Conservation (phyloP, 495 filamentous ascomycete species). For the Penicillium cataractarum region DNA sequence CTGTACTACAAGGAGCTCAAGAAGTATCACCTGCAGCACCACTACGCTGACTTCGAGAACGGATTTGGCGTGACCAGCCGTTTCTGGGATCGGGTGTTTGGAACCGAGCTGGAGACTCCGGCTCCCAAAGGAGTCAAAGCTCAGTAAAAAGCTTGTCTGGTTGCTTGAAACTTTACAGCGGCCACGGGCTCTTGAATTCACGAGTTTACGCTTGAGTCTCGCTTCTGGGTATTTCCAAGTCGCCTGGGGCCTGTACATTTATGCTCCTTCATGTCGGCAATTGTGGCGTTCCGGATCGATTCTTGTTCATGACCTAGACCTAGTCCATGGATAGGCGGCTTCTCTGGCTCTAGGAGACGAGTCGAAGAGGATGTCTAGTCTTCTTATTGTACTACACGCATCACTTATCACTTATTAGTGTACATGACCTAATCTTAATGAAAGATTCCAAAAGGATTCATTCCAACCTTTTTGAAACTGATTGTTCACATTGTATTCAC, state of each 20-base stretch:
- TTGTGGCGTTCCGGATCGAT: slow-evolving; percentile 24
- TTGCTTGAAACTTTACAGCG: not conserved
- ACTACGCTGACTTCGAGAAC: slow-evolving; percentile 95
- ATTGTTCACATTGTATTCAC: not conserved
- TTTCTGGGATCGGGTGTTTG: slow-evolving; percentile 94
- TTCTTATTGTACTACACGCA: slow-evolving; percentile 11
- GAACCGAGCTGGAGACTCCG: slow-evolving; percentile 70
- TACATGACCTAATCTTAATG: slow-evolving; percentile 47
- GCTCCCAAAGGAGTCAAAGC: slow-evolving; percentile 57
- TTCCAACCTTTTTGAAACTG: not conserved
- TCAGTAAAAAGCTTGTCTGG: slow-evolving; percentile 41
- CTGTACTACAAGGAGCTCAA: slow-evolving; percentile 86
- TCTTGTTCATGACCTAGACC: slow-evolving; percentile 14
- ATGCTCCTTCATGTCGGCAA: slow-evolving; percentile 17
- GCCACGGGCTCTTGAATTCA: slow-evolving; percentile 24
- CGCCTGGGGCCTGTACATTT: slow-evolving; percentile 20
- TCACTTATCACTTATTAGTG: slow-evolving; percentile 37
- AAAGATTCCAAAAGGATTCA: slow-evolving; percentile 1
- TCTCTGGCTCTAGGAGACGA: not conserved
- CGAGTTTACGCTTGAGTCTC: slow-evolving; percentile 28
- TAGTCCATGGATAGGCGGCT: slow-evolving; percentile 28
- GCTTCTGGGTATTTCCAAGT: slow-evolving; percentile 6
- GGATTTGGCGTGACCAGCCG: slow-evolving; percentile 99
- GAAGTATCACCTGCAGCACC: slow-evolving; percentile 95
- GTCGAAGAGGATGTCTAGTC: slow-evolving; percentile 10